Evolutionary conservation across 2,329 filamentous ascomycete species (phyloP), one percentile per base, ranked within the genome.

Genomic region (Talaromyces sp.): DNA sequence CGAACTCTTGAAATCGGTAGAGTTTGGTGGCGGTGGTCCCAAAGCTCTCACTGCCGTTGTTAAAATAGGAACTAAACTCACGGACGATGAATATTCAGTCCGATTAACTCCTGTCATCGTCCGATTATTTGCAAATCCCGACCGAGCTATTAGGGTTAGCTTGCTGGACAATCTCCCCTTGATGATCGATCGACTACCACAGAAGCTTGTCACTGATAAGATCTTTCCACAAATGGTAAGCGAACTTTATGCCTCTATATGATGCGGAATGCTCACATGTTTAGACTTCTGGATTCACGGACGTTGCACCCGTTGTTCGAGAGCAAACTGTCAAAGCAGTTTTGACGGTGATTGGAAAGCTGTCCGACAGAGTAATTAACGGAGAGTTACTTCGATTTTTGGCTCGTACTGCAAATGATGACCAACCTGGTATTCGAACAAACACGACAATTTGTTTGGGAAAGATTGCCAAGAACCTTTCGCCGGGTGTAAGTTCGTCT

Each of bases 371-470:
- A 43, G 91, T 91, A 8, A 89, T 98, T 70, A 99, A 99, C 70
- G 94, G 95, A 62, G 95, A 99, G 71, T 84, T 99, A 11, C 82
- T 99, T 25, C 91, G 90, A 71, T 90, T 96, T 73, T 84, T 99
- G 33, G 95, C 95, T 50, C 97, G 96, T 77, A 97, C 94, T 1
- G 93, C 95, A 54, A 99, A 98, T 71, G 95, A 99, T 68, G 95
- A 98, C 72, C 94, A 99, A 73, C 93, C 95, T 0, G 95, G 95
- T 0, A 99, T 99, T 69, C 87, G 95, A 67, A 99, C 95, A 9
- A 99, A 99, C 75, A 99, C 95, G 0, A 99, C 95, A 1, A 99
- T 99, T 64, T 98, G 94, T 74, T 81, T 99, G 0, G 95, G 95
- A 25, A 98, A 97, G 74, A 97, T 99, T 70, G 93, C 95, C 15